Evolutionary conservation across 164 flowering plant genomes (phyloP).

Genomic region (Sedum album): DNA sequence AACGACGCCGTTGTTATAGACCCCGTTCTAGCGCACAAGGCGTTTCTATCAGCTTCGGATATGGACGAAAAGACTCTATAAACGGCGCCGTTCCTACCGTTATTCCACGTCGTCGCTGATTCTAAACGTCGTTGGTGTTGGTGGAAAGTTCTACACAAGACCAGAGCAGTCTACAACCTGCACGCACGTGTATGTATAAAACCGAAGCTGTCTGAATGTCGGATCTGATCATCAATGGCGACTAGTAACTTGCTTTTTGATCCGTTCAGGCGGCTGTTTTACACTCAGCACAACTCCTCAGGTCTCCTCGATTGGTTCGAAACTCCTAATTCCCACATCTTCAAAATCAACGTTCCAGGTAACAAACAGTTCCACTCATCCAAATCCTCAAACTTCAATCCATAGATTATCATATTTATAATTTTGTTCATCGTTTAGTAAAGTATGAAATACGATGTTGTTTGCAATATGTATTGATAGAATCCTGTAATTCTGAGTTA

Average conservation of each 20-base stretch:
- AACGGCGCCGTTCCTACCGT: background rate
- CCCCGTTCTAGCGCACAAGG: background rate
- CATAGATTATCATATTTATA: no score
- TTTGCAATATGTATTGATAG: no score
- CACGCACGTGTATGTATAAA: background rate
- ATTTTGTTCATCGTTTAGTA: no score
- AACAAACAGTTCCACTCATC: no score
- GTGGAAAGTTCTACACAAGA: background rate
- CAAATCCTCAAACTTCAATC: no score
- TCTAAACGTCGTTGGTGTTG: no score
- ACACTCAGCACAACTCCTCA: background rate
- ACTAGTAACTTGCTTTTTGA: background rate
- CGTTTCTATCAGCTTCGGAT: no score
- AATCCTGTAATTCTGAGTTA: no score
- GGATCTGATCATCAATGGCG: background rate
- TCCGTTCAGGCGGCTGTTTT: no score
- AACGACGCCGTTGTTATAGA: background rate
- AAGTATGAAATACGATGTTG: no score
- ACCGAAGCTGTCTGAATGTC: background rate
- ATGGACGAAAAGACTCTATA: background rate
- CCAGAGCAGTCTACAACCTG: background rate
- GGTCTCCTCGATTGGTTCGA: slow-evolving; percentile 1
- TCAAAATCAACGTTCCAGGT: slow-evolving; percentile 8
- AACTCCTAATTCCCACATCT: slow-evolving; percentile 3
- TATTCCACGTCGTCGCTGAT: no score